Conservation (phyloP, 176 grass and related monocot species). For the Oryza coarctata region DNA sequence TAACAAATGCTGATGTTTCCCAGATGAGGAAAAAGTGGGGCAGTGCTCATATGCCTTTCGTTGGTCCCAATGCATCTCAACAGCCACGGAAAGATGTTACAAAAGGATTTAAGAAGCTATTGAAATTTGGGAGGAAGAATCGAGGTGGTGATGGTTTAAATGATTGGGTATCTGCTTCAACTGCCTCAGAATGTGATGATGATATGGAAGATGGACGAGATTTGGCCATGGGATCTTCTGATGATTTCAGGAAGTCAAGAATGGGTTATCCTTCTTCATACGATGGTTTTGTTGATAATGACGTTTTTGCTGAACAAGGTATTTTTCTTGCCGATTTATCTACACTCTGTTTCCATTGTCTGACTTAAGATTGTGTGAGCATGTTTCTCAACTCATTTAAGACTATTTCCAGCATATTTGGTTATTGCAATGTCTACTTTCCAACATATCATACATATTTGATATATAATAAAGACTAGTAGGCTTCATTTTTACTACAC, state of each 20-base stretch:
- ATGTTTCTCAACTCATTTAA: constrained; percentile 18
- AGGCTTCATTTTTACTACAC: constrained; percentile 20
- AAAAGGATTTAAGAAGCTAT: constrained; percentile 90
- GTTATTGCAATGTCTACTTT: not conserved
- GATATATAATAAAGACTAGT: not conserved
- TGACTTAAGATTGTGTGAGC: constrained; percentile 8
- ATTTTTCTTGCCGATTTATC: constrained; percentile 22
- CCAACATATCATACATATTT: not conserved
- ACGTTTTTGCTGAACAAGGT: constrained; percentile 85
- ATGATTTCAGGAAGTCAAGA: constrained; percentile 84
- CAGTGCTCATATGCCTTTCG: constrained; percentile 72
- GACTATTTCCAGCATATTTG: not conserved
- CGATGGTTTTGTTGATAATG: constrained; percentile 72
- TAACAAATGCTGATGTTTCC: constrained; percentile 68
- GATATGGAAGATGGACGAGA: constrained; percentile 73
- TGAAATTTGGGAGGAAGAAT: constrained; percentile 96
- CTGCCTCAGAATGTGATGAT: constrained; percentile 95
- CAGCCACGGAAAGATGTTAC: constrained; percentile 80
- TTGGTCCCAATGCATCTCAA: constrained; percentile 64
- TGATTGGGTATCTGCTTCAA: constrained; percentile 97
- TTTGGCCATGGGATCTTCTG: constrained; percentile 48
- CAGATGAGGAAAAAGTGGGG: constrained; percentile 97
- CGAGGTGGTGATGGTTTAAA: constrained; percentile 63
- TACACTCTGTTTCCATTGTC: constrained; percentile 22
- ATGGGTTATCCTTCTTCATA: constrained; percentile 68